These are phyloP conservation scores for Dictyophora rubrovolvata DNA, from an alignment of 768 basidiomycete genomes.

Conservation along the genomic window DNA sequence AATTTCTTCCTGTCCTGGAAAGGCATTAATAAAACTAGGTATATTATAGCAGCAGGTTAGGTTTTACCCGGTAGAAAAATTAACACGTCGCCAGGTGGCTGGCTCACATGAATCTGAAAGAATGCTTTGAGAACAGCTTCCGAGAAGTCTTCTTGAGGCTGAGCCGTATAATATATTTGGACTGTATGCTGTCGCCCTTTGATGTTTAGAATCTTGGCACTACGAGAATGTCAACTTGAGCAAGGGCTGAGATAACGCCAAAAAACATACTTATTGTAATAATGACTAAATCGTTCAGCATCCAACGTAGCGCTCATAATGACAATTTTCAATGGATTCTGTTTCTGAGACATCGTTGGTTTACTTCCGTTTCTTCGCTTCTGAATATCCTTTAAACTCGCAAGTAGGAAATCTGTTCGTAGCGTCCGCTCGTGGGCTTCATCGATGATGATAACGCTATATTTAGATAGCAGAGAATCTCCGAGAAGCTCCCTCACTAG, in stretches of 20 bases:
- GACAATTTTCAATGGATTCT: constrained; percentile 77
- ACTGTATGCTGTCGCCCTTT: constrained; percentile 93
- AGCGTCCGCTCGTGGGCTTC: constrained; percentile 96
- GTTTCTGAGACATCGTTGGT: constrained; percentile 26
- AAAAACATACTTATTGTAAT: constrained; percentile 65
- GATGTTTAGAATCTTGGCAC: constrained; percentile 82
- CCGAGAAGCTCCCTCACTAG: constrained; percentile 84
- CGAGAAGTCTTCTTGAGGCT: constrained; percentile 71
- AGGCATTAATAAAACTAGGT: neutral
- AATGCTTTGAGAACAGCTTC: constrained; percentile 88
- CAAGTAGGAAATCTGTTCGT: constrained; percentile 87
- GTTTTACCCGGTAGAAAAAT: constrained; percentile 79
- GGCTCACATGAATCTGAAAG: constrained; percentile 83
- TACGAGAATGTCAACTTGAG: constrained; percentile 20
- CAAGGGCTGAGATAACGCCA: constrained; percentile 3
- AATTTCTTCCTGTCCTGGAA: constrained; percentile 88
- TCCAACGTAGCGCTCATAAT: constrained; percentile 98
- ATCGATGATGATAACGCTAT: constrained; percentile 86
- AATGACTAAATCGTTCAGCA: constrained; percentile 86
- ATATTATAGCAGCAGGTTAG: neutral
- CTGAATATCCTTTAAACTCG: constrained; percentile 79
- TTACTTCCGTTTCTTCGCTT: constrained; percentile 42
- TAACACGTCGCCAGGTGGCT: constrained; percentile 77
- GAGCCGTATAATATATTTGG: constrained; percentile 65
- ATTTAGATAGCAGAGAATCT: constrained; percentile 65